Evolutionary conservation across 768 basidiomycete genomes (phyloP), one percentile per base, ranked within the genome.

Genomic region (Suillus hirtellus): DNA sequence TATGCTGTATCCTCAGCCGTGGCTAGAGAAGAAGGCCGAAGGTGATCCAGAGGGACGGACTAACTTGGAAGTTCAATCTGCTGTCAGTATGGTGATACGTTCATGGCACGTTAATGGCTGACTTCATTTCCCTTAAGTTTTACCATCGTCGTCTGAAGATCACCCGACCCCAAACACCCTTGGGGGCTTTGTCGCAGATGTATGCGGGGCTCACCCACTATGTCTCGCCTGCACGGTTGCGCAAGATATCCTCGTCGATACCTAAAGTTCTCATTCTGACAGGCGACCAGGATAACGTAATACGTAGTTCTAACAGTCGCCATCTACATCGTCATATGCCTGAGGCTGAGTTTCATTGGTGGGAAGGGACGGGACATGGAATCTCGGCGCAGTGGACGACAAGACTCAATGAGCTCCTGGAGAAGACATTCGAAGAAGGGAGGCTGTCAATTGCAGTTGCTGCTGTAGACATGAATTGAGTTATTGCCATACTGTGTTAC

Each of bases 161-260:
- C 8, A 86, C 88, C 1, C 82, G 80, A 40, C 84, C 83, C 3
- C 93, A 92, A 66, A 78, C 76, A 3, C 71, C 87, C 59, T 64
- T 83, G 19, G 92, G 92, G 0, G 75, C 83, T 34, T 62, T 94
- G 17, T 91, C 89, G 12, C 93, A 95, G 72, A 86, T 90, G 84
- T 79, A 77, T 15, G 90, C 92, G 1, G 86, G 69, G 0, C 65
- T 90, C 1, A 89, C 87, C 0, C 91, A 93, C 70, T 69, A 81
- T 60, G 86, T 92, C 66, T 69, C 76, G 5, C 73, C 81, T 0
- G 78, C 78, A 0, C 80, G 82, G 5, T 78, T 89, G 21, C 73
- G 75, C 14, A 70, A 64, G 42, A 83, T 91, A 52, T 84, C 86
- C 0, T 70, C 73, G 0, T 76, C 78, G 4, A 82, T 93, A 24